Evolutionary conservation across 1,284 basidiomycete genomes (phyloP), one percentile per base, ranked within the genome.

Genomic region (Marasmius fiardii): DNA sequence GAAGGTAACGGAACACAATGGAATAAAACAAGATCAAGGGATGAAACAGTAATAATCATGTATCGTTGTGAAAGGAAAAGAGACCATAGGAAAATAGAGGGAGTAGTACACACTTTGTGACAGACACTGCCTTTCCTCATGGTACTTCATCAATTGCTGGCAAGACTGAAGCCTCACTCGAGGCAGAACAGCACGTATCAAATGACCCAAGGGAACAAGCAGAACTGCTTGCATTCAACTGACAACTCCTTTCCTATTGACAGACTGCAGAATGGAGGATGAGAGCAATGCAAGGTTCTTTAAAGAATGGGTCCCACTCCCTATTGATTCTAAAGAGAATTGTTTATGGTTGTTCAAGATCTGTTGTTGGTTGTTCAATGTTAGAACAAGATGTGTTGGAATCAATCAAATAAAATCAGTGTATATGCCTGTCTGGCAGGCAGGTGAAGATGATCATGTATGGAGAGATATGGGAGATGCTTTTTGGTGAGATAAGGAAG

Each of bases 191-290:
- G 18, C 45, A 16, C 0, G 54, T 75, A 6, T 64, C 67, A 2
- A 53, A 47, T 1, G 61, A 67, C 35, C 47, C 47, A 0, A 21
- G 37, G 1, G 63, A 66, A 37, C 61, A 60, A 16, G 55, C 53
- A 4, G 53, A 66, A 20, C 21, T 57, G 0, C 18, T 64, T 16
- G 41, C 43, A 2, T 68, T 70, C 43, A 58, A 71, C 55, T 41
- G 60, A 0, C 56, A 71, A 51, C 58, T 75, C 0, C 54, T 74
- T 0, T 74, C 71, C 0, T 75, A 66, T 57, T 58, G 68, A 0
- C 75, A 80, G 58, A 69, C 74, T 18, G 74, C 73, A 12, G 75
- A 80, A 61, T 80, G 75, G 77, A 77, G 76, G 0, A 79, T 74
- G 69, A 64, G 64, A 4, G 48, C 62, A 0, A 45, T 80, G 0